A percentile compares a stretch with the other conserved stretches of the same genome.
phyloP scores from a whole-genome alignment of 1,139 yeast genomes.

The Nakaseomyces kungkrabaensis region DNA sequence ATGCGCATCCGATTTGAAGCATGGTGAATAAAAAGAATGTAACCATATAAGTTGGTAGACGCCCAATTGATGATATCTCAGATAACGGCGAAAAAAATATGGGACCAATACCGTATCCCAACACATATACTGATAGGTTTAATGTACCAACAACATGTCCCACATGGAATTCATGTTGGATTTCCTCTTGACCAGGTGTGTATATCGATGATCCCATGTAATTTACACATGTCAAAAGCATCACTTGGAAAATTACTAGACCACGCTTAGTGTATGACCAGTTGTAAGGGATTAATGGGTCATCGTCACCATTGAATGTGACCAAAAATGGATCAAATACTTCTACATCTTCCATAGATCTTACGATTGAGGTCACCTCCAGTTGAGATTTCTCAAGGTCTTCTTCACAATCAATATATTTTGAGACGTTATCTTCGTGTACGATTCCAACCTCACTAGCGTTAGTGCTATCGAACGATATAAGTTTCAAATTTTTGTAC shows the following conservation, averaged over 20 bases:
- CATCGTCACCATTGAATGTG: constrained; percentile 29
- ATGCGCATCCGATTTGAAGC: constrained; percentile 52
- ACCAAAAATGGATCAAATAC: constrained; percentile 11
- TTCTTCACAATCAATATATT: not conserved
- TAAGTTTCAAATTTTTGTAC: too few relatives aligned
- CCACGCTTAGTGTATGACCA: constrained; percentile 39
- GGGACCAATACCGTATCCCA: constrained; percentile 52
- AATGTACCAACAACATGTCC: constrained; percentile 18
- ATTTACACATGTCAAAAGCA: constrained; percentile 41
- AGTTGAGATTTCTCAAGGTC: not conserved
- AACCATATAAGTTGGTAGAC: constrained; percentile 42
- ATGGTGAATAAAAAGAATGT: constrained; percentile 47
- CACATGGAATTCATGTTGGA: constrained; percentile 14
- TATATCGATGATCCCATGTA: constrained; percentile 56
- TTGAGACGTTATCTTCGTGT: not conserved
- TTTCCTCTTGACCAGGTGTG: constrained; percentile 39
- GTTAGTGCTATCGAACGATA: not conserved
- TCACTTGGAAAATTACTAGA: constrained; percentile 34
- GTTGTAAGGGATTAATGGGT: constrained; percentile 50
- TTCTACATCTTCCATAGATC: too few relatives aligned
- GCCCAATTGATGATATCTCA: constrained; percentile 43
- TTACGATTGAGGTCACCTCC: not conserved
- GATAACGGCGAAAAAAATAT: constrained; percentile 46
- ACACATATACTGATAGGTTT: constrained; percentile 26
- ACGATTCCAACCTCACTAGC: not conserved